Evolutionary conservation across 176 grass and related monocot genomes (phyloP).

Genomic region (Coix lacrymajobi): DNA sequence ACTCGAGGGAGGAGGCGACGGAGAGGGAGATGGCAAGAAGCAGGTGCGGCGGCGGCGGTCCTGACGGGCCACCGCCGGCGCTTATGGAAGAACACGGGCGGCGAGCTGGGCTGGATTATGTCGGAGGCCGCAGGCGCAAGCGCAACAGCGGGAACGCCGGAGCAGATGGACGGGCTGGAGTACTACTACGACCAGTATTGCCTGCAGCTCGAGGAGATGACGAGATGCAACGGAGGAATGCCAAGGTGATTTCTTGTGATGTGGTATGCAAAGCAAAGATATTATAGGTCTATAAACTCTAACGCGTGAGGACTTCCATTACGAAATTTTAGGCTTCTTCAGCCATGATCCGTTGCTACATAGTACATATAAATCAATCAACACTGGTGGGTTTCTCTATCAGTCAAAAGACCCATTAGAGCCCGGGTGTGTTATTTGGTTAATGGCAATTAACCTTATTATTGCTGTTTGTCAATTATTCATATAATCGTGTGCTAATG

Average conservation of each 20-base stretch:
- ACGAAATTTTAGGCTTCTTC: background rate
- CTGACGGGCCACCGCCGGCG: background rate
- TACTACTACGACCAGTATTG: conserved; percentile 37
- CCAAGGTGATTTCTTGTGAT: conserved; percentile 53
- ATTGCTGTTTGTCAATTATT: background rate
- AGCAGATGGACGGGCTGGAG: conserved; percentile 36
- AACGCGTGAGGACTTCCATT: background rate
- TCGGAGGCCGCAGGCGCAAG: background rate
- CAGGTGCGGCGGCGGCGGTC: background rate
- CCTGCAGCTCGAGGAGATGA: conserved; percentile 33
- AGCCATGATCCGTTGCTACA: conserved; percentile 15
- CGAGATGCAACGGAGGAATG: conserved; percentile 14
- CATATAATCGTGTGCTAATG: background rate
- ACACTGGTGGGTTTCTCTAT: background rate
- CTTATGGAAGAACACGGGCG: background rate
- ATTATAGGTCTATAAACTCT: background rate
- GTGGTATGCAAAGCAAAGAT: conserved; percentile 2
- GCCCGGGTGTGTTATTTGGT: background rate
- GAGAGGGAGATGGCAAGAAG: conserved; percentile 17
- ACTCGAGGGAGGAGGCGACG: conserved; percentile 18
- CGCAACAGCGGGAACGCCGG: background rate
- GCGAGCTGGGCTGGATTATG: conserved; percentile 1
- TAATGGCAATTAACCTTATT: background rate
- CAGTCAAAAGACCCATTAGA: background rate
- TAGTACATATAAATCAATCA: background rate